Conservation (phyloP, 495 filamentous ascomycete genomes). For the Rostrohypoxylon terebratum region DNA sequence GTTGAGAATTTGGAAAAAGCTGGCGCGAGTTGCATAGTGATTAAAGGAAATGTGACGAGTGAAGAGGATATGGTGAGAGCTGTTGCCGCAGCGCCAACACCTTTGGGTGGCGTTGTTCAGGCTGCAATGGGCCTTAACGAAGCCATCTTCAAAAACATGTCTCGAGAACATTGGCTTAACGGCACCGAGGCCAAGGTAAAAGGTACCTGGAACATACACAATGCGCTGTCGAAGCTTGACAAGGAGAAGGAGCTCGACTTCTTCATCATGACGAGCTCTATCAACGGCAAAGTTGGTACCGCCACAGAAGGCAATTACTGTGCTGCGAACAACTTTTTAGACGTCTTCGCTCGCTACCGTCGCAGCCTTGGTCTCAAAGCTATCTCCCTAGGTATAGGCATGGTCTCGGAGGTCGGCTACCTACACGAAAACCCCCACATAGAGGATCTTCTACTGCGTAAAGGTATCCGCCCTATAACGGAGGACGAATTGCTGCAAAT, state of each 20-base stretch:
- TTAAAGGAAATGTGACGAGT: constrained; percentile 55
- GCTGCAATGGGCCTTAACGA: constrained; percentile 62
- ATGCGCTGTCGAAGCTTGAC: constrained; percentile 10
- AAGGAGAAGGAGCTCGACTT: constrained; percentile 65
- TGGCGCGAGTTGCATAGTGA: constrained; percentile 50
- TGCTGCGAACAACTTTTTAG: constrained; percentile 65
- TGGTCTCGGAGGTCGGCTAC: constrained; percentile 29
- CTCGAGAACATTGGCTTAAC: constrained; percentile 54
- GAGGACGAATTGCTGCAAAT: constrained; percentile 53
- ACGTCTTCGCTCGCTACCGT: constrained; percentile 54
- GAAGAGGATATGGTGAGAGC: constrained; percentile 48
- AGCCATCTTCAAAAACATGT: constrained; percentile 57
- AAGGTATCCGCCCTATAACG: constrained; percentile 44
- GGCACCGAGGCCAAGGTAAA: constrained; percentile 63
- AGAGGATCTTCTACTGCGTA: constrained; percentile 28
- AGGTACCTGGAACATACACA: constrained; percentile 44
- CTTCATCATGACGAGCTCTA: constrained; percentile 69
- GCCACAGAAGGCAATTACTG: constrained; percentile 65
- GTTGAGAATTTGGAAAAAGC: constrained; percentile 53
- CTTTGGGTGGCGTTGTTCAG: constrained; percentile 57
- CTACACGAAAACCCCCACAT: constrained; percentile 46
- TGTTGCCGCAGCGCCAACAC: constrained; percentile 41
- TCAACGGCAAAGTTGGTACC: constrained; percentile 59
- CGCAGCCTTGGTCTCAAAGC: constrained; percentile 40
- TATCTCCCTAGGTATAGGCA: constrained; percentile 12